Conservation (phyloP, 208 protist species). For the Leishmania major region DNA sequence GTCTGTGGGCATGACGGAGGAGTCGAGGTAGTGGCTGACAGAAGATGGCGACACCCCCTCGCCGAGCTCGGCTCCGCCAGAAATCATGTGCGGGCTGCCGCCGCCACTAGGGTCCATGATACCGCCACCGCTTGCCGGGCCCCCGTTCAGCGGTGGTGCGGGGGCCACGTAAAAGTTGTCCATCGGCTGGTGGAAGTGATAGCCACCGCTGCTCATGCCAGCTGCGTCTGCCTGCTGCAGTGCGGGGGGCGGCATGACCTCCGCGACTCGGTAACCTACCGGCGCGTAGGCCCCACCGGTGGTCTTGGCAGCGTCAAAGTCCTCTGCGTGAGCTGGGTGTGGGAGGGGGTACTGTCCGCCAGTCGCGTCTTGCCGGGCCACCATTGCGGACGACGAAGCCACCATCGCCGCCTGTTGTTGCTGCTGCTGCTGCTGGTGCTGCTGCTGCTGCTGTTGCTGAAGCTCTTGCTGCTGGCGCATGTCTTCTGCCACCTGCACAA, state of each 20-base stretch:
- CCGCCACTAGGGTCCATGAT: slow-evolving; percentile 1
- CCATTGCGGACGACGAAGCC: background rate
- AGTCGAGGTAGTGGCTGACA: slow-evolving; percentile 38
- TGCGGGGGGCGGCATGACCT: slow-evolving; percentile 30
- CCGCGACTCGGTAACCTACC: slow-evolving; percentile 46
- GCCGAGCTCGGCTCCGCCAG: background rate
- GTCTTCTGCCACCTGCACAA: slow-evolving; percentile 66
- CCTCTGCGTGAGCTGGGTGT: background rate
- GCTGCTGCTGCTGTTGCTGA: slow-evolving; percentile 11
- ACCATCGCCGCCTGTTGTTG: slow-evolving; percentile 1
- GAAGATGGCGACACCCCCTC: slow-evolving; percentile 20
- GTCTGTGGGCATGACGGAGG: slow-evolving; percentile 37
- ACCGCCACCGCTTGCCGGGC: background rate
- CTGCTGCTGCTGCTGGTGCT: slow-evolving; percentile 15
- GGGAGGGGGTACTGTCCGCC: background rate
- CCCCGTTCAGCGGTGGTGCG: slow-evolving; percentile 25
- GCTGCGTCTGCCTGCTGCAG: slow-evolving; percentile 1
- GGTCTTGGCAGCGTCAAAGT: background rate
- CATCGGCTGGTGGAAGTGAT: slow-evolving; percentile 2
- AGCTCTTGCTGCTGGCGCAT: slow-evolving; percentile 23
- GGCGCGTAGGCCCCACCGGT: slow-evolving; percentile 23
- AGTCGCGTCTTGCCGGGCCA: background rate
- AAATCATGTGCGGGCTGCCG: slow-evolving; percentile 9
- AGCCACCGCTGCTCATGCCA: background rate
- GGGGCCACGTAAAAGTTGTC: slow-evolving; percentile 26